Conservation (phyloP, 106 monocot species). For the Dioscorea alata region DNA sequence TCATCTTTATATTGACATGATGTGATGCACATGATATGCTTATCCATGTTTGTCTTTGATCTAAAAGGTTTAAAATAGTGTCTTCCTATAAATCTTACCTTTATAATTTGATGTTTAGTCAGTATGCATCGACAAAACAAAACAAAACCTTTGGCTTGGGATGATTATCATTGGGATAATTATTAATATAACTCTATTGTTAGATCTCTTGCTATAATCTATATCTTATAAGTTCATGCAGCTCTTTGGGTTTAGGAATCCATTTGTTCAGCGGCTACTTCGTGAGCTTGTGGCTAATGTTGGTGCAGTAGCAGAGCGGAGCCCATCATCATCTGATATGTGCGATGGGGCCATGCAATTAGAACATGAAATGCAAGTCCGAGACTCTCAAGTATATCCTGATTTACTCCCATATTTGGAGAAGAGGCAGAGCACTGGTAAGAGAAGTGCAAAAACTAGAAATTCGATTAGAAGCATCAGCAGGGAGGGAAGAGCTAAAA, state of each 20-base stretch:
- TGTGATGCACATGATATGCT: no score
- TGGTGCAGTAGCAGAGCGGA: conserved; percentile 27
- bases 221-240: conserved; percentile 30
- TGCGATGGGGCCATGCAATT: conserved; percentile 11
- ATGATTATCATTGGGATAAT: no score
- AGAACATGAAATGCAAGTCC: conserved; percentile 8
- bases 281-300: conserved; percentile 63
- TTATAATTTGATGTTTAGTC: no score
- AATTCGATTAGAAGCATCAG: not conserved
- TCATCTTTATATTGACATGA: no score
- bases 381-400: conserved; percentile 10
- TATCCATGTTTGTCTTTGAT: no score
- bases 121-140: no score
- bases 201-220: conserved; percentile 4
- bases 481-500: conserved; percentile 34
- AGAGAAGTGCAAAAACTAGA: conserved; percentile 38
- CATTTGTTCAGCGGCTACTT: conserved; percentile 79
- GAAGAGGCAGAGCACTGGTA: conserved; percentile 30
- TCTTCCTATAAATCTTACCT: no score
- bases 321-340: conserved; percentile 9
- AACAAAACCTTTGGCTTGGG: no score
- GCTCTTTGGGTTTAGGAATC: conserved; percentile 95
- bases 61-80: no score
- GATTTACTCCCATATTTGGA: conserved; percentile 24
- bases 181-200: no score